A percentile compares a stretch with the other conserved stretches of the same genome.
Evolutionary conservation across 495 filamentous ascomycete species (phyloP).

Genomic region (Extremus antarcticus): DNA sequence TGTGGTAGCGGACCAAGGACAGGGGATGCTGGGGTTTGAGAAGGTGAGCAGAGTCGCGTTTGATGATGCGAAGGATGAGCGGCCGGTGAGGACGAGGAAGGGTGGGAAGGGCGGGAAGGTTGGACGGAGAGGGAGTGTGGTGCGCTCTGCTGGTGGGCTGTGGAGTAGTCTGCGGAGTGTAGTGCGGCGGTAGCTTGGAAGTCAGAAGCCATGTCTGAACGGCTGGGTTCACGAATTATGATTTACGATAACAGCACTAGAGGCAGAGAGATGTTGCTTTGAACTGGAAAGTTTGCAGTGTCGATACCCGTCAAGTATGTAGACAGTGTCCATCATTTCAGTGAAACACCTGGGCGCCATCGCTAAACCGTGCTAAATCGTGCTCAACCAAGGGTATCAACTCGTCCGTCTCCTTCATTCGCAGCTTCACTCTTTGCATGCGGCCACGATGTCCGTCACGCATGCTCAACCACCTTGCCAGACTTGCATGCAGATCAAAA

Average conservation of each 20-base stretch:
- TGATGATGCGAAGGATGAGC: neutral
- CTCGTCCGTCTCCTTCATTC: no score
- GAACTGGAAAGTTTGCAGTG: no score
- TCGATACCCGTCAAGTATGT: no score
- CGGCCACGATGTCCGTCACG: no score
- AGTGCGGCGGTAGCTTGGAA: neutral
- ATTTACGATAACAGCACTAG: no score
- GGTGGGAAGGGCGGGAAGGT: neutral
- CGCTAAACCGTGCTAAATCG: neutral
- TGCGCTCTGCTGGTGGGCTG: neutral
- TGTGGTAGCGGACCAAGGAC: slow-evolving; percentile 1
- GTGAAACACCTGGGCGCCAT: neutral
- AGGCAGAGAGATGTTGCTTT: no score
- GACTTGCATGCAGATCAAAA: no score
- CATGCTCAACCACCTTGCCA: no score
- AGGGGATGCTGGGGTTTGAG: slow-evolving; percentile 10
- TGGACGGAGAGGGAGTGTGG: neutral
- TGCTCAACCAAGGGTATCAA: neutral
- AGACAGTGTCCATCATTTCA: neutral
- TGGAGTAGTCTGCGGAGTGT: neutral
- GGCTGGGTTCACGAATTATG: neutral
- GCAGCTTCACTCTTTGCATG: no score
- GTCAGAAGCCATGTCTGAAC: no score
- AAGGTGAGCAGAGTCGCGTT: neutral
- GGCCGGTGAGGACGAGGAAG: neutral